Conservation (phyloP, 331 rosid species). For the Quercus lobata region DNA sequence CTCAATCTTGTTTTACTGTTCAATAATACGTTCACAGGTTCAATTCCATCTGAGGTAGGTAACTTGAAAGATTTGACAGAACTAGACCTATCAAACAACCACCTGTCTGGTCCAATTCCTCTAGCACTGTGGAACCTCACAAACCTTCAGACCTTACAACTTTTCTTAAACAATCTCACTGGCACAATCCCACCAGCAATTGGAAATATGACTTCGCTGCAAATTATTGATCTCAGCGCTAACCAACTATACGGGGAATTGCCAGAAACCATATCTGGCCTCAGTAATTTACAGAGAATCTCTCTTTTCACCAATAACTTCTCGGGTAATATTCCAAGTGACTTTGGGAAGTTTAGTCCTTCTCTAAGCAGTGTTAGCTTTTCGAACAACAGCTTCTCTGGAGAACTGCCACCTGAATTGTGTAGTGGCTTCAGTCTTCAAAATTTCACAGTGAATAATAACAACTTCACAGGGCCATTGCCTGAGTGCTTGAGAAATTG, state of each 20-base stretch:
- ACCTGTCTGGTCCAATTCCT: slow-evolving; percentile 56
- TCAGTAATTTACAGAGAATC: slow-evolving; percentile 10
- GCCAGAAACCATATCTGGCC: slow-evolving; percentile 44
- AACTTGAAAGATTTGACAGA: slow-evolving; percentile 35
- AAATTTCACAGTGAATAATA: slow-evolving; percentile 17
- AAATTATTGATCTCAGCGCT: slow-evolving; percentile 32
- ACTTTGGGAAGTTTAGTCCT: slow-evolving; percentile 46
- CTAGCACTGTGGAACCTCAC: slow-evolving; percentile 36
- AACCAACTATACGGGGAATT: slow-evolving; percentile 52
- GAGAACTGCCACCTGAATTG: slow-evolving; percentile 43
- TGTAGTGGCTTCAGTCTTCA: slow-evolving; percentile 15
- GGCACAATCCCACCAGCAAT: slow-evolving; percentile 43
- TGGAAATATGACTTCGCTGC: slow-evolving; percentile 38
- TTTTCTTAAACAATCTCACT: slow-evolving; percentile 42
- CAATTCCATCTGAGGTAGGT: slow-evolving; percentile 61
- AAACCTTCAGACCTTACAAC: slow-evolving; percentile 25
- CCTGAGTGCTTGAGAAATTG: slow-evolving; percentile 51
- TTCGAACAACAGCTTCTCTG: slow-evolving; percentile 47
- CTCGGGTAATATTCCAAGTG: slow-evolving; percentile 34
- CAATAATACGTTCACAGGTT: slow-evolving; percentile 38
- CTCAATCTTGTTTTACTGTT: slow-evolving; percentile 8
- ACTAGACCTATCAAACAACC: slow-evolving; percentile 56
- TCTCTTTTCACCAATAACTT: slow-evolving; percentile 41
- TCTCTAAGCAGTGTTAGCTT: slow-evolving; percentile 19
- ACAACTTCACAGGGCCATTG: slow-evolving; percentile 45